Conservation (phyloP, 2,329 filamentous ascomycete genomes). For the Aspergillus ibericus region DNA sequence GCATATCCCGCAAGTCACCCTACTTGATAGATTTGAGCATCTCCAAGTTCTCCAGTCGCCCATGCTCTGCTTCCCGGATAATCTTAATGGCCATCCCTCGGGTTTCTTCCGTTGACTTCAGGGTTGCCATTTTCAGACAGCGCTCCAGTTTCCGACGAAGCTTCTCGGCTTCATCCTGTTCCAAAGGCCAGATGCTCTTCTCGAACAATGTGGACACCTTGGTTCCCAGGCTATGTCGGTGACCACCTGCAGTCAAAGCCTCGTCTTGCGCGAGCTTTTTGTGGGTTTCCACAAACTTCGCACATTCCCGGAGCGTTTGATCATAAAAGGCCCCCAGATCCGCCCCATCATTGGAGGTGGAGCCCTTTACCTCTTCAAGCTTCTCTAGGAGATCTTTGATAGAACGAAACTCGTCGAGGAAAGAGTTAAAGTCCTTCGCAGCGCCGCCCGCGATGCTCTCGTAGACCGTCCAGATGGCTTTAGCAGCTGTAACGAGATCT, state of each 20-base stretch:
- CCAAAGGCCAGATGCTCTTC: conserved; percentile 11
- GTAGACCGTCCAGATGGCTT: conserved; percentile 12
- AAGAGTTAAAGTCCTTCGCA: conserved; percentile 7
- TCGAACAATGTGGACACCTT: conserved; percentile 6
- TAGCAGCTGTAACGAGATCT: conserved; percentile 7
- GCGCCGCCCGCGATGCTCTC: conserved; percentile 7
- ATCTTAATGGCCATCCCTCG: conserved; percentile 4
- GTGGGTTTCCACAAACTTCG: conserved; percentile 9
- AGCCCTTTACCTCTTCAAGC: background rate
- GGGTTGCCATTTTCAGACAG: conserved; percentile 12
- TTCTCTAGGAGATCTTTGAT: conserved; percentile 9
- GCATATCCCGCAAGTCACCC: background rate
- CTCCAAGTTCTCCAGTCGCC: conserved; percentile 10
- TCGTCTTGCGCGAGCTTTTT: background rate
- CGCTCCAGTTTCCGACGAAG: conserved; percentile 11
- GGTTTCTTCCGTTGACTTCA: conserved; percentile 9
- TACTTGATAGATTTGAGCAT: conserved; percentile 14
- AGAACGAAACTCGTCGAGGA: conserved; percentile 7
- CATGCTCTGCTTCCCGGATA: conserved; percentile 1
- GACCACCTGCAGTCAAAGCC: background rate
- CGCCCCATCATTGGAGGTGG: conserved; percentile 1
- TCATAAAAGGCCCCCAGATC: conserved; percentile 9
- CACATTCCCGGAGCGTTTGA: conserved; percentile 5
- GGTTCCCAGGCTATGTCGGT: background rate
- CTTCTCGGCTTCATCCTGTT: conserved; percentile 12